phyloP scores from a whole-genome alignment of 225 moss, liverwort and hornwort genomes.

The Sphagnum contortum region DNA sequence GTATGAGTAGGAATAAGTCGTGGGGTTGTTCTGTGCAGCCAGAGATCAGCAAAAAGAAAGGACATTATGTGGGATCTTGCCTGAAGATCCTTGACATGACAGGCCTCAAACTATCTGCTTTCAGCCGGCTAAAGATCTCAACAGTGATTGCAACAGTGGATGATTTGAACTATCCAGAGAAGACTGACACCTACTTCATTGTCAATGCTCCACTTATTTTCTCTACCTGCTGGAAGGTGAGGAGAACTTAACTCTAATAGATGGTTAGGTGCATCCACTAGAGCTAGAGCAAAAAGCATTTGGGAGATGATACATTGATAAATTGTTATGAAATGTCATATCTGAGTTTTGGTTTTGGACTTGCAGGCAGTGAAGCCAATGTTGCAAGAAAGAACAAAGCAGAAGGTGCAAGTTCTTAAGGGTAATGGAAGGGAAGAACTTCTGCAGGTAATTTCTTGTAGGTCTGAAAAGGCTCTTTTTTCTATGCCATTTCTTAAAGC shows the following conservation, averaged over 20 bases:
- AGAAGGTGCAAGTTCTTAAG: constrained; percentile 85
- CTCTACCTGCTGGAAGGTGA: constrained; percentile 95
- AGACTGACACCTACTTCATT: constrained; percentile 94
- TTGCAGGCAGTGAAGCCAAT: constrained; percentile 87
- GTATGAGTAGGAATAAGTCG: not conserved
- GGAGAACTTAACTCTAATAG: no score
- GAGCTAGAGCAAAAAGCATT: no score
- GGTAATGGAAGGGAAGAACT: constrained; percentile 90
- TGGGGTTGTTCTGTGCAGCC: constrained; percentile 36
- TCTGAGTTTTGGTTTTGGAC: constrained; percentile 4
- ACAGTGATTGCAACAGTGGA: constrained; percentile 49
- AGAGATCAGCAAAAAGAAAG: constrained; percentile 27
- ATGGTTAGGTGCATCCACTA: no score
- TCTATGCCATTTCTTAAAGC: not conserved
- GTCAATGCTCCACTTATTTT: constrained; percentile 97
- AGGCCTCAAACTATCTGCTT: constrained; percentile 85
- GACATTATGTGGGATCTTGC: constrained; percentile 55
- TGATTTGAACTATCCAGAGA: constrained; percentile 96
- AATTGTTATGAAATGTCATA: not conserved
- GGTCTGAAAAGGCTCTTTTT: not conserved
- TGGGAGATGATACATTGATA: not conserved
- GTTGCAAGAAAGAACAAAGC: constrained; percentile 93
- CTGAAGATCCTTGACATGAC: constrained; percentile 98
- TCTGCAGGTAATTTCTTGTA: constrained; percentile 20
- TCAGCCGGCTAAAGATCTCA: constrained; percentile 56